These are phyloP conservation scores for Trichomonas vaginalis DNA, from an alignment of 208 protist genomes.

Conservation along the genomic window DNA sequence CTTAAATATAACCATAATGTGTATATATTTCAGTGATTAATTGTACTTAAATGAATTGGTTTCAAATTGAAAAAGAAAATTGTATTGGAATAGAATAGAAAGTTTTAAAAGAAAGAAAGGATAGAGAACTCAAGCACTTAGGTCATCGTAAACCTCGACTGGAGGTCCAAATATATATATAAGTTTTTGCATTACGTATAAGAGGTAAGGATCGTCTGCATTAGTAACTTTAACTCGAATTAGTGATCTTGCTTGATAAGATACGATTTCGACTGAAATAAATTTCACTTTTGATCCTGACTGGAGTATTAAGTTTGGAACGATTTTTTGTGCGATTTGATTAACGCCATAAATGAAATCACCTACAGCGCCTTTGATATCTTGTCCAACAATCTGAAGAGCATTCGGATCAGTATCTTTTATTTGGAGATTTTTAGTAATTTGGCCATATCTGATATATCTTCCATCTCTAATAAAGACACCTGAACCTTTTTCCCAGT, in stretches of 20 bases:
- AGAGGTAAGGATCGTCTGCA: too few species aligned
- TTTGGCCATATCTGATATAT: not conserved
- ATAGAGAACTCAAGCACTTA: too few species aligned
- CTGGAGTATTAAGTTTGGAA: not conserved
- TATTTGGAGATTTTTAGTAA: not conserved
- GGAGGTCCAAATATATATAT: too few species aligned
- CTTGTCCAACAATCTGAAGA: not conserved
- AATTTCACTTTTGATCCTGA: not conserved
- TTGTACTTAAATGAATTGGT: too few species aligned
- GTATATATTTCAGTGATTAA: too few species aligned
- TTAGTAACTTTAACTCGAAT: not conserved
- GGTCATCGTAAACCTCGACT: too few species aligned
- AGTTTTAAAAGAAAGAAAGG: too few species aligned
- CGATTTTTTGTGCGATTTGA: not conserved
- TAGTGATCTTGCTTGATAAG: not conserved
- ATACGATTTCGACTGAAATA: not conserved
- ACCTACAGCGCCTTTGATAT: not conserved
- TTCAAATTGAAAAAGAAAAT: too few species aligned
- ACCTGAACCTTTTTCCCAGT: not conserved
- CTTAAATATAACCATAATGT: too few species aligned
- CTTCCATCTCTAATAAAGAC: not conserved
- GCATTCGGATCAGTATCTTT: not conserved
- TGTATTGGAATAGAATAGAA: too few species aligned
- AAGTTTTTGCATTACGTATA: too few species aligned
- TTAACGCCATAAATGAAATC: not conserved